Evolutionary conservation across 106 monocot species (phyloP).

Genomic region (Xerophyta viscosa): DNA sequence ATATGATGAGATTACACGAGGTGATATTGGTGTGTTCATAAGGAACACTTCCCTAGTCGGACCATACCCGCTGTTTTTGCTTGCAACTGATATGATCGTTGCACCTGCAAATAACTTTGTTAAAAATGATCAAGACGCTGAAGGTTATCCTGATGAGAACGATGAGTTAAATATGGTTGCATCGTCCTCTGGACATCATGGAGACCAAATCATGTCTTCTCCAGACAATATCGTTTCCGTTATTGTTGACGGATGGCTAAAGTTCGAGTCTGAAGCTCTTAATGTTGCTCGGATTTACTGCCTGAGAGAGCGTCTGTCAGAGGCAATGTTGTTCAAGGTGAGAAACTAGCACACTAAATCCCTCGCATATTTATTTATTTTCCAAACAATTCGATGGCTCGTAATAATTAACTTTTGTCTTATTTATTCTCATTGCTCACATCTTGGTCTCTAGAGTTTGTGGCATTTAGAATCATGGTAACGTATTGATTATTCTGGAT

Average conservation of each 20-base stretch:
- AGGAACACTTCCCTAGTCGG: slow-evolving; percentile 65
- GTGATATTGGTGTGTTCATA: slow-evolving; percentile 72
- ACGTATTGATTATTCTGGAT: too few species aligned
- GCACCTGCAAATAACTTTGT: slow-evolving; percentile 48
- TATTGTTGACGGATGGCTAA: slow-evolving; percentile 86
- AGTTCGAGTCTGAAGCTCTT: slow-evolving; percentile 68
- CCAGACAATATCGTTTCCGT: slow-evolving; percentile 76
- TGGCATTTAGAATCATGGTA: too few species aligned
- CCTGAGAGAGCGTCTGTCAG: slow-evolving; percentile 62
- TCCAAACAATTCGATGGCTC: too few species aligned
- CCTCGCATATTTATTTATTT: too few species aligned
- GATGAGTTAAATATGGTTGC: slow-evolving; percentile 28
- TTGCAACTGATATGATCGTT: slow-evolving; percentile 81
- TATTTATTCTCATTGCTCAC: too few species aligned
- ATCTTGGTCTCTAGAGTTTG: too few species aligned
- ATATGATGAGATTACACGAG: slow-evolving; percentile 92
- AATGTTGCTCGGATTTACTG: slow-evolving; percentile 98
- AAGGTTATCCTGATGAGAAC: slow-evolving; percentile 41
- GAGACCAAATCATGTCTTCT: slow-evolving; percentile 71
- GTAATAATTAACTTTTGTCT: too few species aligned
- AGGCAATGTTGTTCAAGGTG: slow-evolving; percentile 86
- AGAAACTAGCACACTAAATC: neutral
- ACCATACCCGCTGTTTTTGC: slow-evolving; percentile 61
- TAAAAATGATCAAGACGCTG: slow-evolving; percentile 35
- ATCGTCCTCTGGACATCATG: slow-evolving; percentile 16